Percentiles rank a stretch among this genome's conserved stretches.
phyloP scores from a whole-genome alignment of 2,329 filamentous ascomycete species.

The Verruconis gallopava region DNA sequence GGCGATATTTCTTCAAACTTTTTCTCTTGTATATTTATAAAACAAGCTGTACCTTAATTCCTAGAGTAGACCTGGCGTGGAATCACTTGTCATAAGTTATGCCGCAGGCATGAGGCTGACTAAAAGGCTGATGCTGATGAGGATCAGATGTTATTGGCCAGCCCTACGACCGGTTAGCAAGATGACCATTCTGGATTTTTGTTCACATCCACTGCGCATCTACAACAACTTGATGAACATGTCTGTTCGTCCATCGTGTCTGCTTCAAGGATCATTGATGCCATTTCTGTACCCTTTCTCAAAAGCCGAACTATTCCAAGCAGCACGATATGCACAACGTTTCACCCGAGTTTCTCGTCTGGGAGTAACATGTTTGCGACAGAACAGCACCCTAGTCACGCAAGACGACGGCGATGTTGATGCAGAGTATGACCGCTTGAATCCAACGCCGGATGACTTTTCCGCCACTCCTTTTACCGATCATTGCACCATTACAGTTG shows the following conservation, averaged over 20 bases:
- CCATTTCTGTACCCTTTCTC: slow-evolving; percentile 11
- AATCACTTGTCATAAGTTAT: no score
- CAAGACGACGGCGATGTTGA: background rate
- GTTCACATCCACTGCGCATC: no score
- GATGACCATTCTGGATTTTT: no score
- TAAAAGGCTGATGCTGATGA: no score
- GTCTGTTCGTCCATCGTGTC: slow-evolving; percentile 1
- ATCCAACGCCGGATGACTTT: slow-evolving; percentile 77
- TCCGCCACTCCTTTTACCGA: slow-evolving; percentile 74
- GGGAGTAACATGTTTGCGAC: slow-evolving; percentile 1
- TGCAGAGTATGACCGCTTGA: slow-evolving; percentile 41
- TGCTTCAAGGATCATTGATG: slow-evolving; percentile 4
- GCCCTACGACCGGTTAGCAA: no score
- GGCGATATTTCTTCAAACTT: no score
- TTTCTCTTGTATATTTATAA: no score
- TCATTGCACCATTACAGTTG: slow-evolving; percentile 63
- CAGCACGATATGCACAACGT: slow-evolving; percentile 1
- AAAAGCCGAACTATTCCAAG: slow-evolving; percentile 4
- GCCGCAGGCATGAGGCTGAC: no score
- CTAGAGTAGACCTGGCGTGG: no score
- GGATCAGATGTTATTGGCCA: no score
- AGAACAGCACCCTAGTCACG: slow-evolving; percentile 1
- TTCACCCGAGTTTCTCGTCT: background rate
- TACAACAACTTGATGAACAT: no score
- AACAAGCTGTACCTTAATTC: no score